A percentile compares a stretch with the other conserved stretches of the same genome.
These are phyloP conservation scores for Juncus inflexus DNA, from an alignment of 176 grass and related monocot species.

Conservation along the genomic window DNA sequence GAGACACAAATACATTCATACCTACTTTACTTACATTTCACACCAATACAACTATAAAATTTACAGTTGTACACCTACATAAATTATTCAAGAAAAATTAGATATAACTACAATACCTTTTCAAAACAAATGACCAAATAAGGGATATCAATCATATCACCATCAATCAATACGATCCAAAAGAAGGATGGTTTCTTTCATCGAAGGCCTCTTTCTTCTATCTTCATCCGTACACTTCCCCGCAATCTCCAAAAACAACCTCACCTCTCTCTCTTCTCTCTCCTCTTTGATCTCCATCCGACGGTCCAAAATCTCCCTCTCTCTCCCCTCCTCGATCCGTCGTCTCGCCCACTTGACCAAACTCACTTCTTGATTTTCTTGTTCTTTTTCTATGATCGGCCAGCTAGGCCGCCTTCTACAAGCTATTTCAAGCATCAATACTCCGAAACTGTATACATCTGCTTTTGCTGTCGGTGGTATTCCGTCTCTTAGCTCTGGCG, in stretches of 20 bases:
- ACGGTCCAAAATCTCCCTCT: conserved; percentile 37
- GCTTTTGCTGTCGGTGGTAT: conserved; percentile 38
- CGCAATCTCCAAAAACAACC: conserved; percentile 34
- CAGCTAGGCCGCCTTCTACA: conserved; percentile 52
- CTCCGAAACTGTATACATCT: conserved; percentile 78
- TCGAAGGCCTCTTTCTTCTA: conserved; percentile 34
- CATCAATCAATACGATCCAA: conserved; percentile 27
- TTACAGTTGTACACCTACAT: no score
- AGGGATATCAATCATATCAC: no score
- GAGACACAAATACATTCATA: no score
- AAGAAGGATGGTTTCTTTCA: conserved; percentile 36
- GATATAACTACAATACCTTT: no score
- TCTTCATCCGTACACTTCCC: conserved; percentile 27
- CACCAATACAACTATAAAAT: no score
- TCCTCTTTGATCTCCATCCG: conserved; percentile 29
- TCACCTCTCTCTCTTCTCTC: conserved; percentile 24
- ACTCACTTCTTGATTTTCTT: conserved; percentile 29
- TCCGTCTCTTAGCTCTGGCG: conserved; percentile 54
- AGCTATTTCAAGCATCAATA: conserved; percentile 57
- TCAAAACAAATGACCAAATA: no score
- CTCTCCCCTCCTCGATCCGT: conserved; percentile 23
- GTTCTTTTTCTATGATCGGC: conserved; percentile 26
- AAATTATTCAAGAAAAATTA: no score
- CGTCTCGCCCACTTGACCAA: conserved; percentile 45
- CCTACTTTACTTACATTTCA: no score